Evolutionary conservation across 2,329 filamentous ascomycete genomes (phyloP), one percentile per base, ranked within the genome.

Genomic region (Xylaria sp.): DNA sequence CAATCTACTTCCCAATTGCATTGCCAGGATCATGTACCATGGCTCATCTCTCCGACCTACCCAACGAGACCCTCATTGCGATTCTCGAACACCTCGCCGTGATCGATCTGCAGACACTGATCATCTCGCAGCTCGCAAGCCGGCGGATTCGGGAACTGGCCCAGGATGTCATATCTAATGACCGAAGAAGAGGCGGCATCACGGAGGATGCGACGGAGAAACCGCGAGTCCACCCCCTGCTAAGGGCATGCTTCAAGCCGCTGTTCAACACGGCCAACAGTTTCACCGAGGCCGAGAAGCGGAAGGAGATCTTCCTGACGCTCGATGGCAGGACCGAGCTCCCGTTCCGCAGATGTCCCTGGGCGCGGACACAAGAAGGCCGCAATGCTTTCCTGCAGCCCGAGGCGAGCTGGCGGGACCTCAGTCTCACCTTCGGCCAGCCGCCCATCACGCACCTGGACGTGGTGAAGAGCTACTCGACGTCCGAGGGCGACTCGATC

Each of bases 371-470:
- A 2, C 46, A 46, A 4, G 20, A n/a, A 18, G n/a, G 24, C 18
- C 56, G 60, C 18, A 22, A 22, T 21, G 29, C 53, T 7, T 61
- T 58, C 48, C 41, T 61, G 20, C 60, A 57, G 6, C 54, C 57
- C 1, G 60, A 59, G 34, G 63, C 63, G 19, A 65, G 58, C 44
- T 66, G 63, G 63, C 59, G 58, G 22, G 18, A 41, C 18, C 48
- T 66, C 29, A 61, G 55, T 24, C 49, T 65, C 22, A 60, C 60
- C 8, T 57, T 55, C 7, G 58, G 57, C n/a, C 38, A 24, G 19
- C 29, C 54, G n/a, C 61, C 64, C 22, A 61, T 66, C n/a, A 65
- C 54, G 8, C 63, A 61, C 4, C 43, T 63, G 2, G 61, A 63
- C 19, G 40, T 63, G 7, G 55, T 63, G 18, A 61, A 58, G 43